Percentiles rank a stretch among this genome's conserved stretches.
Evolutionary conservation across 139 green algal species (phyloP).

Genomic region (Haematococcus sp.): DNA sequence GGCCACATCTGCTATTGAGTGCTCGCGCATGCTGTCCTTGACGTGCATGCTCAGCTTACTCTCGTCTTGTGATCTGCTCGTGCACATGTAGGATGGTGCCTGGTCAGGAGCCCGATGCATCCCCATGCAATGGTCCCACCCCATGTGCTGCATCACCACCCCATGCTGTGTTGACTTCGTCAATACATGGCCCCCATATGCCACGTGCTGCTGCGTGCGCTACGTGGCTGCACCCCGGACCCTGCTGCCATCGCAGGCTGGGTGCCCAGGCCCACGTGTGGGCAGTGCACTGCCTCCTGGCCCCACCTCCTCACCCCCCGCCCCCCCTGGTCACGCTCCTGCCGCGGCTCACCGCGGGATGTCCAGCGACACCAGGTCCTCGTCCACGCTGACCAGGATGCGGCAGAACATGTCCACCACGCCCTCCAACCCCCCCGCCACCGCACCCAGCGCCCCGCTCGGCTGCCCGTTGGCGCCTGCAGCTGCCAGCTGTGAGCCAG

Average conservation of each 20-base stretch:
- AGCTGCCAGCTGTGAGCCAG: conserved; percentile 26
- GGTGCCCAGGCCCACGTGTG: too few relatives aligned
- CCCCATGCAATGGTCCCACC: too few relatives aligned
- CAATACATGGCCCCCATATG: too few relatives aligned
- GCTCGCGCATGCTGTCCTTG: conserved; percentile 94
- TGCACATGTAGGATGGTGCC: neutral
- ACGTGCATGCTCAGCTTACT: conserved; percentile 78
- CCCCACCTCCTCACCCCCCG: neutral
- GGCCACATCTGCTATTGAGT: conserved; percentile 73
- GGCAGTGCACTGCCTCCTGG: too few relatives aligned
- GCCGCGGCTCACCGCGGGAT: conserved; percentile 69
- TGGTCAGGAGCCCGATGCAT: too few relatives aligned
- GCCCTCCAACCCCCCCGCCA: conserved; percentile 41
- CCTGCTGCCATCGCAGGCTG: too few relatives aligned
- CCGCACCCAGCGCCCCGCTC: conserved; percentile 33
- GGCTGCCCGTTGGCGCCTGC: neutral
- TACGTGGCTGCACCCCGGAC: too few relatives aligned
- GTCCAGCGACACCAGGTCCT: conserved; percentile 90
- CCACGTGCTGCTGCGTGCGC: too few relatives aligned
- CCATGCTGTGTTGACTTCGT: too few relatives aligned
- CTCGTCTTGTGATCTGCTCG: conserved; percentile 65
- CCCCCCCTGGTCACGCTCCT: neutral
- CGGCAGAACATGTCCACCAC: conserved; percentile 89
- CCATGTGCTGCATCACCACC: too few relatives aligned
- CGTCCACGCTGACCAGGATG: conserved; percentile 84